A percentile compares a stretch with the other conserved stretches of the same genome.
Conservation (phyloP, 2,329 filamentous ascomycete species). For the Sporothrix humicola region DNA sequence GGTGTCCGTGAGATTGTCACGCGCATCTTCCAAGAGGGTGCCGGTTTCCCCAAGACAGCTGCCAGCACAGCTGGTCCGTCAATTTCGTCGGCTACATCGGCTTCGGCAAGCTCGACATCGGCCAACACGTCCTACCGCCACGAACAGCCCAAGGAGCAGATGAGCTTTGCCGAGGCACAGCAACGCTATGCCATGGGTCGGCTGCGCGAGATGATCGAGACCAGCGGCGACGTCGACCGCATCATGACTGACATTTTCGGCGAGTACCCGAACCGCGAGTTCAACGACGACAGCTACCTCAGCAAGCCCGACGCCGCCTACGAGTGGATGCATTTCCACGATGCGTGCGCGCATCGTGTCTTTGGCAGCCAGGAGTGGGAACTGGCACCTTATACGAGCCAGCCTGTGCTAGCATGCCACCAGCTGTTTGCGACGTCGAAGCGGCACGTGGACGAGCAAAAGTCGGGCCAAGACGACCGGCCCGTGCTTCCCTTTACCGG, state of each 20-base stretch:
- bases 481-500: constrained; percentile 76
- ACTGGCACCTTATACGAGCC: constrained; percentile 81
- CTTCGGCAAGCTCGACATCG: constrained; percentile 42
- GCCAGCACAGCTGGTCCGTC: constrained; percentile 43
- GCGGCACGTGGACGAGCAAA: constrained; percentile 51
- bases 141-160: constrained; percentile 62
- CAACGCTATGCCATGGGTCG: constrained; percentile 76
- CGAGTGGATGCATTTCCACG: constrained; percentile 96
- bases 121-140: constrained; percentile 53
- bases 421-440: constrained; percentile 81
- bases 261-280: constrained; percentile 83
- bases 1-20: constrained; percentile 75
- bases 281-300: constrained; percentile 89
- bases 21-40: constrained; percentile 79
- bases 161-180: constrained; percentile 73
- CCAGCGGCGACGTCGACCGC: constrained; percentile 77
- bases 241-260: constrained; percentile 84
- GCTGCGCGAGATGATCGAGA: constrained; percentile 76
- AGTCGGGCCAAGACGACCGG: constrained; percentile 50
- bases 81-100: constrained; percentile 37
- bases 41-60: constrained; percentile 71
- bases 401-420: constrained; percentile 88
- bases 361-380: constrained; percentile 93
- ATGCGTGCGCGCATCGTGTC: constrained; percentile 77
- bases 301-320: constrained; percentile 87